phyloP scores from a whole-genome alignment of 2,329 filamentous ascomycete species.

The Claviceps sorghi region DNA sequence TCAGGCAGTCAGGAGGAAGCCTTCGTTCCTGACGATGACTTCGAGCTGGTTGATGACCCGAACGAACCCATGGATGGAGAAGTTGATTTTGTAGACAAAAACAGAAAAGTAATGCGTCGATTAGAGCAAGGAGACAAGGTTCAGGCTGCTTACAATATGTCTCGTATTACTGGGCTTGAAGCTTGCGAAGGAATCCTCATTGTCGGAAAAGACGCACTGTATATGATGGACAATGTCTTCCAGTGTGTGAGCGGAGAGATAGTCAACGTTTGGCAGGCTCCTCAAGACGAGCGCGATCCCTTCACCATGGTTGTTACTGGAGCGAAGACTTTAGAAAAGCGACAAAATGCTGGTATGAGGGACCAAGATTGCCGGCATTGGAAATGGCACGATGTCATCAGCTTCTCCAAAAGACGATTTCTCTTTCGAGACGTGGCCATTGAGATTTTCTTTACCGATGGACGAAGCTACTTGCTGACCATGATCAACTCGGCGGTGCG shows the following conservation, averaged over 20 bases:
- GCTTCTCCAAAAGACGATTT: conserved; percentile 89
- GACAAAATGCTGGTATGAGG: conserved; percentile 32
- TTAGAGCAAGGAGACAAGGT: conserved; percentile 83
- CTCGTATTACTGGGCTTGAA: conserved; percentile 83
- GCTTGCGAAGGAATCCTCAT: conserved; percentile 89
- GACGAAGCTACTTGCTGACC: conserved; percentile 84
- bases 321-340: conserved; percentile 46
- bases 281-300: conserved; percentile 79
- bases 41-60: conserved; percentile 89
- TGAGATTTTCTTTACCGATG: conserved; percentile 96
- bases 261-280: conserved; percentile 89
- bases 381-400: conserved; percentile 90
- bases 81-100: conserved; percentile 87
- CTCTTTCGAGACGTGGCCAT: conserved; percentile 89
- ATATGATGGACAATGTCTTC: conserved; percentile 94
- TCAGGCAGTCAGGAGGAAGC: conserved; percentile 10
- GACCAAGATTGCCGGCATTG: conserved; percentile 81
- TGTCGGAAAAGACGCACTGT: conserved; percentile 78
- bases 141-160: conserved; percentile 88
- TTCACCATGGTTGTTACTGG: conserved; percentile 87
- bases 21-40: conserved; percentile 61
- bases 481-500: conserved; percentile 58
- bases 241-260: conserved; percentile 92
- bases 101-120: conserved; percentile 91
- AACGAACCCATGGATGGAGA: conserved; percentile 63